Evolutionary conservation across 2,329 filamentous ascomycete genomes (phyloP).

Genomic region (Alternaria alternata): DNA sequence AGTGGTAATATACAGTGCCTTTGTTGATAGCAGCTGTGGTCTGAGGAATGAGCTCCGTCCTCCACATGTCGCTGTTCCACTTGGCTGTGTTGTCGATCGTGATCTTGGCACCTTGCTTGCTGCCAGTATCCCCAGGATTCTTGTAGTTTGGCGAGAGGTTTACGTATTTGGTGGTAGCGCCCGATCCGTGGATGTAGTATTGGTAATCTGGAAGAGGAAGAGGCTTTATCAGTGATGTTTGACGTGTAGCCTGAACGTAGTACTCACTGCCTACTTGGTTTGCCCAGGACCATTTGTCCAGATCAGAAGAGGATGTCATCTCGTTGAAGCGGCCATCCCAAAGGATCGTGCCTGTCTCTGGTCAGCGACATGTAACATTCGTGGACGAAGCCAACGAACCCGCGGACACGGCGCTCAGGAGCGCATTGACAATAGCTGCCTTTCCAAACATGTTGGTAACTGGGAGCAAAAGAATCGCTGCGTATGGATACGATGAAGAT

Average conservation of each 20-base stretch:
- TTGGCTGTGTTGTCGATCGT: conserved; percentile 70
- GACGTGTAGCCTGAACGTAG: conserved; percentile 50
- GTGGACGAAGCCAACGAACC: conserved; percentile 20
- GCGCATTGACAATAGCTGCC: conserved; percentile 36
- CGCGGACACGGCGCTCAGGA: conserved; percentile 45
- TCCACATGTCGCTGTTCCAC: conserved; percentile 79
- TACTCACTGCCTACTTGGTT: conserved; percentile 71
- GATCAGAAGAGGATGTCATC: conserved; percentile 61
- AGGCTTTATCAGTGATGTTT: neutral
- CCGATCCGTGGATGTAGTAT: conserved; percentile 77
- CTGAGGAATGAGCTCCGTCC: conserved; percentile 77
- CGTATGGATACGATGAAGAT: neutral
- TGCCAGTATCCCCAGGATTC: conserved; percentile 69
- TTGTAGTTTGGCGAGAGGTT: conserved; percentile 68
- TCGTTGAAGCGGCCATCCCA: conserved; percentile 75
- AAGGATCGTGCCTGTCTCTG: conserved; percentile 56
- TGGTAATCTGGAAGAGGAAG: conserved; percentile 3
- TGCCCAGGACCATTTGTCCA: conserved; percentile 71
- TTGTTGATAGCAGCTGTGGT: conserved; percentile 69
- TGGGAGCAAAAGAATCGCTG: neutral
- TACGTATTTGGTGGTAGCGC: conserved; percentile 65
- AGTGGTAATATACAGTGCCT: conserved; percentile 77
- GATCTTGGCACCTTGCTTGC: conserved; percentile 72
- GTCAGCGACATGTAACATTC: neutral
- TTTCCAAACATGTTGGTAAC: conserved; percentile 43